Evolutionary conservation across 805 yeast genomes (phyloP).

Genomic region (Metschnikowia cubensis): DNA sequence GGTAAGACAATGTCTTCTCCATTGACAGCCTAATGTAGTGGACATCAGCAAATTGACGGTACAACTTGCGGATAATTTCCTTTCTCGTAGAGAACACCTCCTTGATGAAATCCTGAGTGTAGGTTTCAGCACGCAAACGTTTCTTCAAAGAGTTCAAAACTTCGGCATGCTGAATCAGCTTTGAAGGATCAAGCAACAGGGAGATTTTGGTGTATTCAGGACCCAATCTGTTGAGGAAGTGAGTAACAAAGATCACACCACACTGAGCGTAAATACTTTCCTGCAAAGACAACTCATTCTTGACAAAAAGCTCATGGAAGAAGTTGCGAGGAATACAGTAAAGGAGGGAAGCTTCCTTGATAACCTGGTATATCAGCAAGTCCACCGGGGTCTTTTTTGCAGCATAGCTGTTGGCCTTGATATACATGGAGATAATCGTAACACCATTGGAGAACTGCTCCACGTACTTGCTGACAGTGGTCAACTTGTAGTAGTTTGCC

Average conservation of each 20-base stretch:
- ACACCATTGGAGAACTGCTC: slow-evolving; percentile 91
- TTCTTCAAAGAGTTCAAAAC: slow-evolving; percentile 76
- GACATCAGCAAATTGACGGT: slow-evolving; percentile 85
- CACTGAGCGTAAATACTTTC: slow-evolving; percentile 94
- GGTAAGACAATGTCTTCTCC: slow-evolving; percentile 80
- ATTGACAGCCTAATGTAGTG: slow-evolving; percentile 74
- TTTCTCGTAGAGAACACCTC: slow-evolving; percentile 70
- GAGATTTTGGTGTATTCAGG: slow-evolving; percentile 76
- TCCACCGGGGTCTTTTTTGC: slow-evolving; percentile 50
- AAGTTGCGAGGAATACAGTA: slow-evolving; percentile 87
- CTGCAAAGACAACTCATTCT: slow-evolving; percentile 81
- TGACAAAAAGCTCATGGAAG: slow-evolving; percentile 69
- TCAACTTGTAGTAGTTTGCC: slow-evolving; percentile 83
- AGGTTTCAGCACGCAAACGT: slow-evolving; percentile 89
- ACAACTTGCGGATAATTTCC: slow-evolving; percentile 73
- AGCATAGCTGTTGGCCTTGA: slow-evolving; percentile 35
- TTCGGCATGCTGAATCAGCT: slow-evolving; percentile 66
- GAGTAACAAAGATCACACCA: slow-evolving; percentile 88
- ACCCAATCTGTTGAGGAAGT: slow-evolving; percentile 90
- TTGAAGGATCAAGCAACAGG: slow-evolving; percentile 56
- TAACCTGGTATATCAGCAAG: slow-evolving; percentile 79
- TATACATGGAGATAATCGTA: slow-evolving; percentile 81
- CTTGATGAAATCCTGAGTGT: slow-evolving; percentile 76
- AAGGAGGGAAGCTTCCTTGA: slow-evolving; percentile 88
- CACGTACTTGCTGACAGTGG: slow-evolving; percentile 83